Conservation (phyloP, 768 basidiomycete genomes). For the Lactarius sp. region DNA sequence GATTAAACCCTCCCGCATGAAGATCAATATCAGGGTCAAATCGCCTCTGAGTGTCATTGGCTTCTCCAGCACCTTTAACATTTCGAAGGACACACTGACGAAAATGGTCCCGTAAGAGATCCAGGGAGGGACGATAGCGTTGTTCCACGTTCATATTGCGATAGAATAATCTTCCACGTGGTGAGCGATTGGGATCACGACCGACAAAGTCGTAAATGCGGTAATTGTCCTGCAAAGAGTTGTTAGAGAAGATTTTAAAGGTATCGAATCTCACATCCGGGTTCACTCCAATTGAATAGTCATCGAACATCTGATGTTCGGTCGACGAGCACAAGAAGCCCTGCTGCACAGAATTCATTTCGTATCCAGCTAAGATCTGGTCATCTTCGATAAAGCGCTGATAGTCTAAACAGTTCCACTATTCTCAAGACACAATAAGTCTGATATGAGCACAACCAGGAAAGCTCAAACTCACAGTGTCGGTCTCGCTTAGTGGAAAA, state of each 20-base stretch:
- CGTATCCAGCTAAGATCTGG: background rate
- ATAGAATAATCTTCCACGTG: constrained; percentile 1
- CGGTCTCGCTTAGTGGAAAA: background rate
- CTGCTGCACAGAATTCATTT: background rate
- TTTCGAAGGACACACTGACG: background rate
- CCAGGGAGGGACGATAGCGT: background rate
- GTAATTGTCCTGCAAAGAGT: background rate
- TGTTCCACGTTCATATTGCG: background rate
- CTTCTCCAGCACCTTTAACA: background rate
- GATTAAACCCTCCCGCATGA: background rate
- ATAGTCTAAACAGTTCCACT: background rate
- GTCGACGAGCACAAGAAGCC: background rate
- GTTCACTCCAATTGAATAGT: background rate
- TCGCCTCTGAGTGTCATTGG: background rate
- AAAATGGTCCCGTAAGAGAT: constrained; percentile 3
- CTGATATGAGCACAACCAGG: too few species aligned
- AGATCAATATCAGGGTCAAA: constrained; percentile 1
- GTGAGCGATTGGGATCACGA: background rate
- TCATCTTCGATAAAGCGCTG: background rate
- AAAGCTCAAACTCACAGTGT: background rate
- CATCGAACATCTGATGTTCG: constrained; percentile 3
- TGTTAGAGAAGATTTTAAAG: background rate
- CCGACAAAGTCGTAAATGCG: constrained; percentile 6
- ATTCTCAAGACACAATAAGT: too few species aligned
- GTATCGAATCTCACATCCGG: background rate